Evolutionary conservation across 1,284 basidiomycete genomes (phyloP).

Genomic region (Phellinidium pouzarii): DNA sequence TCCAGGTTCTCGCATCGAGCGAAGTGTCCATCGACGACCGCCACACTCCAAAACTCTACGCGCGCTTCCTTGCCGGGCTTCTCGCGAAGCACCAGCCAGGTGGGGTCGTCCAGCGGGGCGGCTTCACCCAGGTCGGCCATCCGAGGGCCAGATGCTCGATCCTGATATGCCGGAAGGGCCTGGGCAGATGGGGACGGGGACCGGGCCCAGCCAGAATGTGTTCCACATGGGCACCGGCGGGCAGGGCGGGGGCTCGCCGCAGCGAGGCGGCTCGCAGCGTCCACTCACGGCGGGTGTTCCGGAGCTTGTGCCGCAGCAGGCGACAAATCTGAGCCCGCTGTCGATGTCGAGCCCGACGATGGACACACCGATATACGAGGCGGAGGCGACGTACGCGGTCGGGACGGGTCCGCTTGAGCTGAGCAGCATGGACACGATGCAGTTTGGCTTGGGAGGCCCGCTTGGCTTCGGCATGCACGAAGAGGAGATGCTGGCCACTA

Average conservation of each 20-base stretch:
- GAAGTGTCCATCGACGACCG: slow-evolving; percentile 76
- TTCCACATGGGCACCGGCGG: slow-evolving; percentile 13
- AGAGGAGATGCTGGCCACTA: slow-evolving; percentile 60
- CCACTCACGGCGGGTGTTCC: slow-evolving; percentile 5
- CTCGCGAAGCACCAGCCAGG: slow-evolving; percentile 62
- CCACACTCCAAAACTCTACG: slow-evolving; percentile 75
- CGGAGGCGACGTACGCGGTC: slow-evolving; percentile 38
- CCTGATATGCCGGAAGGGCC: slow-evolving; percentile 17
- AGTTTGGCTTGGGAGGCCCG: slow-evolving; percentile 8
- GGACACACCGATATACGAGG: slow-evolving; percentile 34
- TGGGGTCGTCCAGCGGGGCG: slow-evolving; percentile 34
- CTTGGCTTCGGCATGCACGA: slow-evolving; percentile 27
- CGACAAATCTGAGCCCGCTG: slow-evolving; percentile 24
- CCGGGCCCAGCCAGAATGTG: slow-evolving; percentile 29
- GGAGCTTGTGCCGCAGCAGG: slow-evolving; percentile 19
- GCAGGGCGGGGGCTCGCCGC: slow-evolving; percentile 13
- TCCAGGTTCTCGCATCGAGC: slow-evolving; percentile 61
- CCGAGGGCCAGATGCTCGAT: slow-evolving; percentile 29
- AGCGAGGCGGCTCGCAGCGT: slow-evolving; percentile 9
- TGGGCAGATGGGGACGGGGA: slow-evolving; percentile 18
- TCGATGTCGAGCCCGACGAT: slow-evolving; percentile 18
- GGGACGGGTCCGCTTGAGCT: slow-evolving; percentile 18
- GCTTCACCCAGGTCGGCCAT: slow-evolving; percentile 23
- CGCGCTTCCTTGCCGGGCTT: slow-evolving; percentile 67
- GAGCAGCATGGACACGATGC: slow-evolving; percentile 12